Conservation (phyloP, 495 filamentous ascomycete genomes). For the Hypoxylon intermedium region DNA sequence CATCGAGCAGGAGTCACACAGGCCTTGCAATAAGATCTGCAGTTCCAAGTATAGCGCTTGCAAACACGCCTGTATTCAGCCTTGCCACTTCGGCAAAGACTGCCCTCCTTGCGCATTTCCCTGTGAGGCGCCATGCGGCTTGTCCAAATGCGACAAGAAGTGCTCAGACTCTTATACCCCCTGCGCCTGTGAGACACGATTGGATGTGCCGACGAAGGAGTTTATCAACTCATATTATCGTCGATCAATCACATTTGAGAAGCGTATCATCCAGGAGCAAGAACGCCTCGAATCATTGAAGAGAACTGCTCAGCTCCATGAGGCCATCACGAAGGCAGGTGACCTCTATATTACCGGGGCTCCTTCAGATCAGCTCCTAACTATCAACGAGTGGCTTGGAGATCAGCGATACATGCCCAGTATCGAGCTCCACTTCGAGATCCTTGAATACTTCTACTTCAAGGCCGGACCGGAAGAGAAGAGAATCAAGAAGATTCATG, state of each 20-base stretch:
- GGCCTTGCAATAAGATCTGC: conserved; percentile 59
- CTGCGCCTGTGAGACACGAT: too few species aligned
- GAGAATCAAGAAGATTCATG: conserved; percentile 56
- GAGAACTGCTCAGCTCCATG: neutral
- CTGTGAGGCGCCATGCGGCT: conserved; percentile 66
- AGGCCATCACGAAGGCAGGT: neutral
- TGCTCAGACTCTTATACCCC: conserved; percentile 69
- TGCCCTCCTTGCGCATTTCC: conserved; percentile 62
- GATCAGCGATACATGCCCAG: conserved; percentile 21
- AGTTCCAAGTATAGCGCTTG: conserved; percentile 63
- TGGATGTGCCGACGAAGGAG: conserved; percentile 71
- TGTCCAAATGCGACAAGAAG: conserved; percentile 62
- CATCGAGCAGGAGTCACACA: conserved; percentile 49
- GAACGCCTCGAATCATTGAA: conserved; percentile 7
- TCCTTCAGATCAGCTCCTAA: conserved; percentile 2
- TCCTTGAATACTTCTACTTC: conserved; percentile 47
- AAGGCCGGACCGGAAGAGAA: conserved; percentile 57
- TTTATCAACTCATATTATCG: conserved; percentile 58
- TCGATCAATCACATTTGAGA: conserved; percentile 16
- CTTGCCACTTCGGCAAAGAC: conserved; percentile 60
- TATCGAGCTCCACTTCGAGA: conserved; percentile 46
- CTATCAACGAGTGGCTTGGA: conserved; percentile 6
- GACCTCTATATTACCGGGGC: neutral
- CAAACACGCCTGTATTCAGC: conserved; percentile 59
- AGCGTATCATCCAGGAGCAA: conserved; percentile 22